phyloP scores from a whole-genome alignment of 345 rosid species.

The Euphorbia pulcherrima region DNA sequence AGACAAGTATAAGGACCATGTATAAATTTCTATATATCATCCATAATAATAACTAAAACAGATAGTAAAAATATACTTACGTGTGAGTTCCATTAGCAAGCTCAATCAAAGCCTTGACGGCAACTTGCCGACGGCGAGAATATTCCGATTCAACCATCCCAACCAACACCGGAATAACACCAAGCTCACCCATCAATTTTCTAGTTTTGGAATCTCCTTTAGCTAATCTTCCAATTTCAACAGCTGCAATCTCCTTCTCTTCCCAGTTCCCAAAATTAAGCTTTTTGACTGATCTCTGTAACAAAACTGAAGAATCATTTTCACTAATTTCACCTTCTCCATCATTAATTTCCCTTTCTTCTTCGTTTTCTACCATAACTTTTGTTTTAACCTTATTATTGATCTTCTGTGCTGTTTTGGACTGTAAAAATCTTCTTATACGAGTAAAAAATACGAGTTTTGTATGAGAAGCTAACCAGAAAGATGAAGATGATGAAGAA shows the following conservation, averaged over 20 bases:
- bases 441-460: conserved; percentile 55
- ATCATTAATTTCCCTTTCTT: not conserved
- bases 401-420: conserved; percentile 46
- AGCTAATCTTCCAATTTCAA: conserved; percentile 59
- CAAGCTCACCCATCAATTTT: conserved; percentile 79
- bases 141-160: conserved; percentile 53
- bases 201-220: conserved; percentile 48
- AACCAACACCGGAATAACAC: conserved; percentile 74
- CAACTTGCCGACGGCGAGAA: conserved; percentile 41
- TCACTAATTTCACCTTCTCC: conserved; percentile 1
- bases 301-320: conserved; percentile 34
- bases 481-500: conserved; percentile 33
- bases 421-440: conserved; percentile 53
- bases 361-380: not conserved
- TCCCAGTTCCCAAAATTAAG: conserved; percentile 78
- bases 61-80: conserved; percentile 45
- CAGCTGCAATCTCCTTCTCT: conserved; percentile 67
- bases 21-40: too few relatives aligned
- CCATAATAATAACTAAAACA: too few relatives aligned
- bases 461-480: conserved; percentile 38
- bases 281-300: conserved; percentile 77
- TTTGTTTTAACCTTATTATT: conserved; percentile 13
- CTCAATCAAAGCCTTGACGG: conserved; percentile 70
- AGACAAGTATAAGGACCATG: too few relatives aligned
- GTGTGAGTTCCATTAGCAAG: conserved; percentile 71